Evolutionary conservation across 148 eudicot genomes (phyloP).

Genomic region (Cornus kousa): DNA sequence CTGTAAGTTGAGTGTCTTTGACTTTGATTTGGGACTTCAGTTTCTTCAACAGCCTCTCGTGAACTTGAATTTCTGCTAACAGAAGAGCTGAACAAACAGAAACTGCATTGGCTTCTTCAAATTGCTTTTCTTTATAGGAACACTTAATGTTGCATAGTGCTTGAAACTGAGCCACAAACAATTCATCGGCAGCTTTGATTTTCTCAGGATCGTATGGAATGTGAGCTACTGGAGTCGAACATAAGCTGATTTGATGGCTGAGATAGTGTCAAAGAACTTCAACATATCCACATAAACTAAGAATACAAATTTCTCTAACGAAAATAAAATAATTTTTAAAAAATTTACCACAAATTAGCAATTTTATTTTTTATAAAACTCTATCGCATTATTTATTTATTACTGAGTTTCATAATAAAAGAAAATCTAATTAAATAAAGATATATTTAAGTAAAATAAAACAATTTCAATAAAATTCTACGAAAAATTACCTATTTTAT

Average conservation of each 20-base stretch:
- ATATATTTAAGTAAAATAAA: too few relatives aligned
- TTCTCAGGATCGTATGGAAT: constrained; percentile 44
- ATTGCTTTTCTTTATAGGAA: constrained; percentile 33
- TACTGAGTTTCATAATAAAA: too few relatives aligned
- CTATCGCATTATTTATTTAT: too few relatives aligned
- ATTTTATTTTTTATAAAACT: too few relatives aligned
- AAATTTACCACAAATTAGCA: too few relatives aligned
- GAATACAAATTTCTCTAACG: too few relatives aligned
- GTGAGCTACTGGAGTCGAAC: constrained; percentile 56
- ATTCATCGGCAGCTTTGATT: constrained; percentile 45
- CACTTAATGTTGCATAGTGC: constrained; percentile 36
- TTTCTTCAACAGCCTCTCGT: constrained; percentile 33
- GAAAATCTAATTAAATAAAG: too few relatives aligned
- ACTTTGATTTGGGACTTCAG: constrained; percentile 27
- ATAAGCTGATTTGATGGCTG: constrained; percentile 47
- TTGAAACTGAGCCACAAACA: constrained; percentile 31
- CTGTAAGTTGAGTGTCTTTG: constrained; percentile 26
- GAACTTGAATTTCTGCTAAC: constrained; percentile 37
- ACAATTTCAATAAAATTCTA: too few relatives aligned
- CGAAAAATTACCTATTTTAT: too few relatives aligned
- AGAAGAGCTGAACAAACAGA: constrained; percentile 28
- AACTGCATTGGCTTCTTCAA: constrained; percentile 23
- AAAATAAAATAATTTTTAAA: too few relatives aligned
- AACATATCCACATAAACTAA: constrained; percentile 24
- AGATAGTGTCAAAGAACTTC: constrained; percentile 38